Evolutionary conservation across 306 rosid genomes (phyloP), one percentile per base, ranked within the genome.

Genomic region (Lagenaria siceraria): DNA sequence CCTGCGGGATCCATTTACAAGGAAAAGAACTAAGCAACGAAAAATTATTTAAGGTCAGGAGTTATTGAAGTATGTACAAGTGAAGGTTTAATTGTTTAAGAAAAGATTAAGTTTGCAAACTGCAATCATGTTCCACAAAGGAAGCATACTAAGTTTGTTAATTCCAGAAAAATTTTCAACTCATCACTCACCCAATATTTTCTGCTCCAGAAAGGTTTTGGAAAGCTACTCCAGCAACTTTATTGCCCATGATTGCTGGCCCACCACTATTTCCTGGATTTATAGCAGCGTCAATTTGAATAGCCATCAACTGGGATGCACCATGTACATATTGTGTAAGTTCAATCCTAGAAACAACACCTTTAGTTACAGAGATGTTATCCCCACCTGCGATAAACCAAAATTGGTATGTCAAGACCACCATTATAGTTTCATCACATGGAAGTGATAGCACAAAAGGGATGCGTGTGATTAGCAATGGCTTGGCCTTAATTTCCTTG

Each of bases 241-340:
- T 91, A 53, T 83, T 89, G 69, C 89, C 88, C 96, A 88, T 93
- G 79, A 93, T 87, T 10, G 96, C 98, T 25, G 98, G 98, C 81
- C 98, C 98, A 35, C 98, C 98, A 80, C 98, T 91, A 86, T 93
- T 93, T 68, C 98, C 97, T 7, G 98, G 97, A 85, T 93, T 93
- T 77, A 93, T 91, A 35, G 98, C 98, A 19, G 98, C 97, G 83
- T 93, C 98, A 22, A 93, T 93, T 77, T 93, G 98, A 58, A 93
- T 93, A 60, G 97, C 98, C 97, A 93, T 83, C 31, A 93, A 86
- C 81, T 91, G 92, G 46, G 97, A 87, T 14, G 96, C 96, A 12
- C 98, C 98, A 49, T 93, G 98, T 12, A 84, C 97, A 83, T 93
- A 93, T 71, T 91, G 97, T 49, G 98, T 93, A 33, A 93, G 97